Base-by-base conservation (phyloP, 2,329 filamentous ascomycete species). In the Alternaria hordeiaustralica region DNA sequence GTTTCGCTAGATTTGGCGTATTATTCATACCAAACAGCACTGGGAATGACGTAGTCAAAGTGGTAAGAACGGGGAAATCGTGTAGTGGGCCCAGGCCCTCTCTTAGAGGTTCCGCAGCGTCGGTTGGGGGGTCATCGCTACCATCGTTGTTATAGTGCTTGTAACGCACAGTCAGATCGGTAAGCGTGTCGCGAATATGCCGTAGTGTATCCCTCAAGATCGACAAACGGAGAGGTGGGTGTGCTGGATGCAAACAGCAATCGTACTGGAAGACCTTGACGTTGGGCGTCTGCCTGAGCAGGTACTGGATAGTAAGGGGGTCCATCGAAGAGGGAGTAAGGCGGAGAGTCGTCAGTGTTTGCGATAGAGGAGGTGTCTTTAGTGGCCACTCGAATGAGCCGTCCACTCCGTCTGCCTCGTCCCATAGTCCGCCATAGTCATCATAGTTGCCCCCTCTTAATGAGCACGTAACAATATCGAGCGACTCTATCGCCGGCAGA, bases 361-460 rank as follows among this genome's bases (percentile, higher is more conserved):
- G 41, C 18, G 58, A 26, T 7, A n/a, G 11, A 25, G 58, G 49
- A 36, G 36, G 41, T 47, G 18, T 3, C 9, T 18, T 15, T 3
- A 60, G 25, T 53, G 57, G 57, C 57, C 57, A 60, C n/a, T 50
- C 47, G n/a, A 54, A 54, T n/a, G 18, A 21, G 13, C n/a, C 15
- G 18, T 15, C 25, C 13, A n/a, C 47, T 12, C 18, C 18, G 4
- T 36, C 47, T 20, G 13, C 36, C 9, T 55, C 20, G 9, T 26
- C n/a, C 9, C 20, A 7, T 23, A 36, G 7, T 21, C 26, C 41
- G 11, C 26, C 30, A 13, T 55, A 15, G 10, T 20, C 12, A 15
- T 47, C 36, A 18, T 41, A 18, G 36, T 41, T 5, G 15, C 36
- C 36, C 36, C 3, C 25, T 20, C 41, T 26, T 13, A 45, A 2